A percentile compares a stretch with the other conserved stretches of the same genome.
phyloP scores from a whole-genome alignment of 345 rosid species.

The Barbarea vulgaris region DNA sequence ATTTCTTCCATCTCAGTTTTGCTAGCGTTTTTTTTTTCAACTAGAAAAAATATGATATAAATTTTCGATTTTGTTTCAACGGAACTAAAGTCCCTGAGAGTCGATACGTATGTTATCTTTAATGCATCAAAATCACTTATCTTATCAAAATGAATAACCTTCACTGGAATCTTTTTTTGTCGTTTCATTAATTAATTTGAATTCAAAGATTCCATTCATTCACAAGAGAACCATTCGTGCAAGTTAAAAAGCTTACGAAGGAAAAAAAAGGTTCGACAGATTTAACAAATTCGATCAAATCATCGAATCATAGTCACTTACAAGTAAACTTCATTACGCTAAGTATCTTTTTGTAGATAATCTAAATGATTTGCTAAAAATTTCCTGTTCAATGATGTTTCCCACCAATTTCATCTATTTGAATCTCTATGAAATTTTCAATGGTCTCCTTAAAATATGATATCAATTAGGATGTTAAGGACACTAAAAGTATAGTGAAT shows the following conservation, averaged over 20 bases:
- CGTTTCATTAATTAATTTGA: slow-evolving; percentile 1
- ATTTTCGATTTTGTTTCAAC: background rate
- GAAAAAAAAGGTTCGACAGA: slow-evolving; percentile 1
- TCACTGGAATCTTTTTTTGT: slow-evolving; percentile 33
- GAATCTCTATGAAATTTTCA: slow-evolving; percentile 12
- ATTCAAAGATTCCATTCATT: slow-evolving; percentile 27
- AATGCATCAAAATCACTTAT: slow-evolving; percentile 4
- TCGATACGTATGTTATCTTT: background rate
- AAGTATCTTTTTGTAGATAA: slow-evolving; percentile 32
- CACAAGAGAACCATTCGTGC: slow-evolving; percentile 37
- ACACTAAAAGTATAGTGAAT: background rate
- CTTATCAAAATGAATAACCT: background rate
- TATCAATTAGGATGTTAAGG: background rate
- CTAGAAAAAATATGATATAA: background rate
- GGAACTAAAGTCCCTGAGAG: background rate
- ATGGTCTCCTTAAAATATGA: background rate
- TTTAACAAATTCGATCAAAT: slow-evolving; percentile 22
- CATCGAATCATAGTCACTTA: slow-evolving; percentile 29
- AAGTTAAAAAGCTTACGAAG: slow-evolving; percentile 29
- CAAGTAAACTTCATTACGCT: slow-evolving; percentile 40
- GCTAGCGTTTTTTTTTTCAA: no score
- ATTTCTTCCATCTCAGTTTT: no score
- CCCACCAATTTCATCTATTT: slow-evolving; percentile 19
- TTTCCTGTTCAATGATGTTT: slow-evolving; percentile 31
- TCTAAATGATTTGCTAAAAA: slow-evolving; percentile 17